Conservation (phyloP, 176 grass and related monocot species). For the Phyllostachys edulis region DNA sequence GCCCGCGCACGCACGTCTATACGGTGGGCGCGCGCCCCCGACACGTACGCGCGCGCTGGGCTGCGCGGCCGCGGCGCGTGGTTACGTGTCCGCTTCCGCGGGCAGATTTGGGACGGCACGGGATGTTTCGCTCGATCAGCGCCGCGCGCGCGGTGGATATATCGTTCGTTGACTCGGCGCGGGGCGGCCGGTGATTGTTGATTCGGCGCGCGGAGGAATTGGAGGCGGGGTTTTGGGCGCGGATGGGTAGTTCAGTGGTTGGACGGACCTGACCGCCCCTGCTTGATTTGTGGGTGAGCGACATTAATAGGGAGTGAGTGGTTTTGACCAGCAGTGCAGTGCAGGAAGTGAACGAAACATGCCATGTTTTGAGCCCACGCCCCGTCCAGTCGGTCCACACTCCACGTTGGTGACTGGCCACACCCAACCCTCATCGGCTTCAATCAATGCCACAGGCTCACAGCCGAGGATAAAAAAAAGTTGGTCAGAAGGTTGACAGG, state of each 20-base stretch:
- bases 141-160: not conserved
- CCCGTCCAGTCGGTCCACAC: not conserved
- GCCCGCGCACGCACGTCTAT: not conserved
- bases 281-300: not conserved
- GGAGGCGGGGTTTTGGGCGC: not conserved
- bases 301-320: not conserved
- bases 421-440: constrained; percentile 10
- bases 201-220: not conserved
- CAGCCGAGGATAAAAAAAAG: not conserved
- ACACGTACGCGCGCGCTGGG: constrained; percentile 15
- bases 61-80: not conserved
- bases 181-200: not conserved
- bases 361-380: not conserved
- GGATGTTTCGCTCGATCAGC: not conserved
- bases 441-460: constrained; percentile 20
- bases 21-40: not conserved
- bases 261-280: not conserved
- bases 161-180: not conserved
- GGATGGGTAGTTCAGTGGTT: not conserved
- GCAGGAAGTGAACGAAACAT: not conserved
- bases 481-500: not conserved
- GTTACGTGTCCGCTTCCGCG: not conserved
- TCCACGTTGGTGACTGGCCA: not conserved
- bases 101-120: not conserved
- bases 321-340: not conserved